These are phyloP conservation scores for Onygenales sp. DNA, from an alignment of 2,329 filamentous ascomycete genomes.

Conservation along the genomic window DNA sequence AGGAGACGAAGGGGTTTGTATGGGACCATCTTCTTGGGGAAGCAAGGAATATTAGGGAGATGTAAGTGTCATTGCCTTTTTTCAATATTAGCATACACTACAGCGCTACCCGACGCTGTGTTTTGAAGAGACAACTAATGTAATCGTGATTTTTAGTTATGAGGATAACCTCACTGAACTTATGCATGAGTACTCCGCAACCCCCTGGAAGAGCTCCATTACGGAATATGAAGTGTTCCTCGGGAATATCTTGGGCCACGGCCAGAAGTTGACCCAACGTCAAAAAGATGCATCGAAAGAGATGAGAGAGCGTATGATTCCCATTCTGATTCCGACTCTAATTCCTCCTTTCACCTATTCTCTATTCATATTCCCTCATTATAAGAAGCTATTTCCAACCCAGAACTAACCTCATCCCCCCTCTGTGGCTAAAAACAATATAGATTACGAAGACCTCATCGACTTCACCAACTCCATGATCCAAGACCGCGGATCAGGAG, in stretches of 20 bases:
- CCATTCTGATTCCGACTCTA: no score
- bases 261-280: conserved; percentile 13
- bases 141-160: conserved; percentile 5
- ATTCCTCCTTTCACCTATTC: neutral
- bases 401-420: neutral
- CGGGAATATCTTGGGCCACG: conserved; percentile 14
- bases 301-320: conserved; percentile 15
- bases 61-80: conserved; percentile 11
- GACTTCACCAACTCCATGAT: conserved; percentile 15
- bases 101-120: neutral
- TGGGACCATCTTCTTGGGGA: conserved; percentile 15
- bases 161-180: conserved; percentile 12
- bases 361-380: neutral
- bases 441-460: conserved; percentile 17
- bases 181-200: conserved; percentile 15
- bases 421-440: neutral
- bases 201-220: conserved; percentile 14
- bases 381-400: neutral
- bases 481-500: conserved; percentile 12
- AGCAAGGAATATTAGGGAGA: conserved; percentile 11
- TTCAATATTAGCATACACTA: neutral
- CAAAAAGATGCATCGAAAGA: conserved; percentile 16
- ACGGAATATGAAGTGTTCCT: conserved; percentile 13
- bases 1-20: conserved; percentile 15
- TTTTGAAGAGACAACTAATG: neutral